Percentiles rank a stretch among this genome's conserved stretches.
Evolutionary conservation across 2,329 filamentous ascomycete species (phyloP).

Genomic region (Beauveria medogensis): DNA sequence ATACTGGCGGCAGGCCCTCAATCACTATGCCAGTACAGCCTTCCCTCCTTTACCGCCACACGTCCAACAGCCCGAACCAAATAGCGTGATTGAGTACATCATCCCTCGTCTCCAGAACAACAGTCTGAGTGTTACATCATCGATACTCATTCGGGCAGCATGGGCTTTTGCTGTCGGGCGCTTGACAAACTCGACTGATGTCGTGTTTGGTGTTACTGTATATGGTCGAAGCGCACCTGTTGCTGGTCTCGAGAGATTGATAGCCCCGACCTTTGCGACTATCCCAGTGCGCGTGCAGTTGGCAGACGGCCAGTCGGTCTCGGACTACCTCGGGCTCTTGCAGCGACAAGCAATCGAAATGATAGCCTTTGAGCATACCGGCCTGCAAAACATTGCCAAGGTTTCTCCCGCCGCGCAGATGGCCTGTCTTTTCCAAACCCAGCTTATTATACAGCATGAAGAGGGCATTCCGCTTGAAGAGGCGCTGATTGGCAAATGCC

Average conservation of each 20-base stretch:
- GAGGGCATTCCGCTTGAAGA: not conserved
- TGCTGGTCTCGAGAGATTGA: not conserved
- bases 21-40: not conserved
- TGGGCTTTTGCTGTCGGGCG: conserved; percentile 3
- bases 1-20: not conserved
- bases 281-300: not conserved
- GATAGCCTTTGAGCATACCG: not conserved
- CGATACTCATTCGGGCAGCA: not conserved
- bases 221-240: conserved; percentile 6
- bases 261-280: conserved; percentile 15
- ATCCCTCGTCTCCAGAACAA: not conserved
- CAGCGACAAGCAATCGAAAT: not conserved
- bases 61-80: not conserved
- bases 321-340: not conserved
- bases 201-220: conserved; percentile 10
- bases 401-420: not conserved
- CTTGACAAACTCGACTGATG: conserved; percentile 3
- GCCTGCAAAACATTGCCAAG: not conserved
- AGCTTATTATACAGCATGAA: not conserved
- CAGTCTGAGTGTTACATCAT: not conserved
- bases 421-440: not conserved
- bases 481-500: not conserved
- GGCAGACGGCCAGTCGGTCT: too few relatives aligned
- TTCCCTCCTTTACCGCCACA: not conserved
- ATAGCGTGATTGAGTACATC: not conserved